A percentile compares a stretch with the other conserved stretches of the same genome.
phyloP scores from a whole-genome alignment of 306 rosid genomes.

The Inga leiocalycina region DNA sequence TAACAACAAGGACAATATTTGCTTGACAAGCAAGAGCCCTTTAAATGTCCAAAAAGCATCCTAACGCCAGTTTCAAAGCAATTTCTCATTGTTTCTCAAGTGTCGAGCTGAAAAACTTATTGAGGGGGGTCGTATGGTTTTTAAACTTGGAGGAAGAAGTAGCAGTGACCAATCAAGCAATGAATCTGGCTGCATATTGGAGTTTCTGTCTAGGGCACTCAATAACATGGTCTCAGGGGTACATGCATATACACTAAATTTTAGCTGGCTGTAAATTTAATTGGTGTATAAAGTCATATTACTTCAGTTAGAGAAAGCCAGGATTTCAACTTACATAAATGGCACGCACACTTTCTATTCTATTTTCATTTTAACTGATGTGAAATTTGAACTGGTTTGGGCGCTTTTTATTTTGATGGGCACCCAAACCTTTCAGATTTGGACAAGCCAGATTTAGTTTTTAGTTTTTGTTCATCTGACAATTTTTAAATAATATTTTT shows the following conservation, averaged over 20 bases:
- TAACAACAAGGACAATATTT: background rate
- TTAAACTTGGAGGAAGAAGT: background rate
- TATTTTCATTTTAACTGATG: no score
- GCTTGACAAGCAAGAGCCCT: background rate
- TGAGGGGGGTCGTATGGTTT: background rate
- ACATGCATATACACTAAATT: background rate
- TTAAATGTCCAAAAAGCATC: background rate
- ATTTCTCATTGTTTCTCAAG: background rate
- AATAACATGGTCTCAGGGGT: background rate
- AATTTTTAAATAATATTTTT: no score
- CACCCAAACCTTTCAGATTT: no score
- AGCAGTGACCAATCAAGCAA: background rate
- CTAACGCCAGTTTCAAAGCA: background rate
- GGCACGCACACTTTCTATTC: no score
- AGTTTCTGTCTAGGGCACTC: background rate
- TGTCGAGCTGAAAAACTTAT: background rate
- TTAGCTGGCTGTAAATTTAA: no score
- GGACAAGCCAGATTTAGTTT: no score
- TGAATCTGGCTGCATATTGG: background rate
- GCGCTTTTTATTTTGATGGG: no score
- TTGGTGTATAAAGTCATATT: no score
- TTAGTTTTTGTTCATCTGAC: no score
- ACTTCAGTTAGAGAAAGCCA: no score
- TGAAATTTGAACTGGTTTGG: no score
- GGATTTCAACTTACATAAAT: no score